These are phyloP conservation scores for Mytilinidion resinicola DNA, from an alignment of 495 filamentous ascomycete species.

Conservation along the genomic window DNA sequence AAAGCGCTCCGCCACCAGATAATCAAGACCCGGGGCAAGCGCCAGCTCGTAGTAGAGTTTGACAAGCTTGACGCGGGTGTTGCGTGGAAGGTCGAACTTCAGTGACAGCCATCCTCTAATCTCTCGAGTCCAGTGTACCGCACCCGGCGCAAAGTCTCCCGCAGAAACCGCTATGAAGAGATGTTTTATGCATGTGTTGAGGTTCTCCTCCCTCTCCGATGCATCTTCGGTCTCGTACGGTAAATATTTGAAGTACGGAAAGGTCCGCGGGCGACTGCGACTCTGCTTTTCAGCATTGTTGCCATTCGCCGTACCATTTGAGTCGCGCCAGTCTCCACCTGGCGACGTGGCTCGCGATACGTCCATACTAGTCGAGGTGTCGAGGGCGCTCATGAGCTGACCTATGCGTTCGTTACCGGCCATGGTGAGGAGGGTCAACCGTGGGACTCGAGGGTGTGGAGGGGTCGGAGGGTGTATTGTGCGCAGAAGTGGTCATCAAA, in stretches of 20 bases:
- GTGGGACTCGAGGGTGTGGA: not conserved
- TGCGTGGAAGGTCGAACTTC: constrained; percentile 90
- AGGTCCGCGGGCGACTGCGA: constrained; percentile 82
- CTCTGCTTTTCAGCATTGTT: constrained; percentile 44
- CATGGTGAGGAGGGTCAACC: constrained; percentile 20
- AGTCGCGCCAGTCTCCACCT: constrained; percentile 52
- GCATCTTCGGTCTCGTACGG: constrained; percentile 82
- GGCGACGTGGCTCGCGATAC: constrained; percentile 61
- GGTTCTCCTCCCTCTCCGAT: constrained; percentile 59
- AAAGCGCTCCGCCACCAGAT: constrained; percentile 76
- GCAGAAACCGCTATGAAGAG: constrained; percentile 86
- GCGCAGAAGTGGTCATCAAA: not conserved
- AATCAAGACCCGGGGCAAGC: constrained; percentile 84
- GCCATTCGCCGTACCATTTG: constrained; percentile 45
- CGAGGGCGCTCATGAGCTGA: constrained; percentile 28
- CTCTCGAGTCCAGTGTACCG: constrained; percentile 95
- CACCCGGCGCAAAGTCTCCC: constrained; percentile 89
- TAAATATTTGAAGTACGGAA: constrained; percentile 80
- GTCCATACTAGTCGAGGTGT: constrained; percentile 35
- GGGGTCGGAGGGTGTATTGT: constrained; percentile 1
- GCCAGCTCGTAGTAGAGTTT: constrained; percentile 91
- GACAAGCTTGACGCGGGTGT: constrained; percentile 73
- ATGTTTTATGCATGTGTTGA: constrained; percentile 81
- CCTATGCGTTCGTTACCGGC: constrained; percentile 33
- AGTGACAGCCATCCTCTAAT: constrained; percentile 89